Percentiles rank a stretch among this genome's conserved stretches.
These are phyloP conservation scores for Claviceps fusiformis DNA, from an alignment of 2,329 filamentous ascomycete genomes.

Conservation along the genomic window DNA sequence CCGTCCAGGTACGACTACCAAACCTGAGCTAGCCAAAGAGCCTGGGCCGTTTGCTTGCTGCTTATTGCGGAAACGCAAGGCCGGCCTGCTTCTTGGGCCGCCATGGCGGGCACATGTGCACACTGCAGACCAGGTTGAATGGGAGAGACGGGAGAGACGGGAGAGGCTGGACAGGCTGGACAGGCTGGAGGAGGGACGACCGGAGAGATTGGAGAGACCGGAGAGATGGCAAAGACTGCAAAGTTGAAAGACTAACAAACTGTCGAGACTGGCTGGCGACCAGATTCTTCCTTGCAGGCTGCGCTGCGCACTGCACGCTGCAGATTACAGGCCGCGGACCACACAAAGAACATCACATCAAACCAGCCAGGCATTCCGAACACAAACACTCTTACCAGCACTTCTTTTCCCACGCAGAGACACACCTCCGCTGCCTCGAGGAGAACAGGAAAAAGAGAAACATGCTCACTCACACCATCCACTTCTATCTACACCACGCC, in stretches of 20 bases:
- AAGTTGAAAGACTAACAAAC: not conserved
- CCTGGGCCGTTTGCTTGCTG: not conserved
- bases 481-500: not conserved
- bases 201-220: too few species aligned
- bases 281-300: constrained; percentile 1
- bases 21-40: not conserved
- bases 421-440: not conserved
- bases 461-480: not conserved
- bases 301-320: not conserved
- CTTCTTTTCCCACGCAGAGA: not conserved
- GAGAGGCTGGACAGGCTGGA: not conserved
- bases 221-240: too few species aligned
- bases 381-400: not conserved
- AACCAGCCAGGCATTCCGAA: constrained; percentile 1
- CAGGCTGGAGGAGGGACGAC: too few species aligned
- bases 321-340: not conserved
- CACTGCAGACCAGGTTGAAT: not conserved
- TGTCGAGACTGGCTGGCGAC: not conserved
- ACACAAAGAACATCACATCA: not conserved
- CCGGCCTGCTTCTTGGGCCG: not conserved
- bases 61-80: not conserved
- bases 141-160: not conserved
- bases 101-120: not conserved
- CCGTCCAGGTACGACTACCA: not conserved
- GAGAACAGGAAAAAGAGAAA: not conserved